phyloP scores from a whole-genome alignment of 345 rosid species.

The Lepidium sativum region DNA sequence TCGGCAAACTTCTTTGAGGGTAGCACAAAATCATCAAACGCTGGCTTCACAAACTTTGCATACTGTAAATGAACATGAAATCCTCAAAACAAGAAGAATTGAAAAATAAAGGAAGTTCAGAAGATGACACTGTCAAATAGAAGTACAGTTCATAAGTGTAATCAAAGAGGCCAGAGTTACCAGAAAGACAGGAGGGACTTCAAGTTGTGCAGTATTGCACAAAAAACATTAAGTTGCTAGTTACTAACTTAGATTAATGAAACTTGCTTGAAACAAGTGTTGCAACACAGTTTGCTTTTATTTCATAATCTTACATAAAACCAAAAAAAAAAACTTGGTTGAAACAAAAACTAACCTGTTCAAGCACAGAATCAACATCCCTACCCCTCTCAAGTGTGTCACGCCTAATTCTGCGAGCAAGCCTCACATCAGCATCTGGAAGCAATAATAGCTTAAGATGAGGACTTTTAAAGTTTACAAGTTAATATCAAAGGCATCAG shows the following conservation, averaged over 20 bases:
- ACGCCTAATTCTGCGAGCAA: conserved; percentile 97
- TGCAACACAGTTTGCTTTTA: too few species aligned
- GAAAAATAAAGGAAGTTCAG: not conserved
- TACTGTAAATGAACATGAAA: conserved; percentile 45
- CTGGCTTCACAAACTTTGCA: conserved; percentile 96
- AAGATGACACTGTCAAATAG: not conserved
- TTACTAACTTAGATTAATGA: too few species aligned
- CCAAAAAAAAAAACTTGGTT: too few species aligned
- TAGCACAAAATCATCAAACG: conserved; percentile 90
- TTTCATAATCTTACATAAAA: too few species aligned
- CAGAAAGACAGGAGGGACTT: not conserved
- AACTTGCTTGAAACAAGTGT: not conserved
- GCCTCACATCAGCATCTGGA: conserved; percentile 99
- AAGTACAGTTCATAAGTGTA: not conserved
- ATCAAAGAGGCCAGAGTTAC: not conserved
- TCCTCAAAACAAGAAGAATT: not conserved
- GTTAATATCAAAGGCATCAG: conserved; percentile 10
- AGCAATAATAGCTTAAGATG: conserved; percentile 19
- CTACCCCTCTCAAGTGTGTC: conserved; percentile 92
- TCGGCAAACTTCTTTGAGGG: conserved; percentile 96
- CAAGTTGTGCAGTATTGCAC: not conserved
- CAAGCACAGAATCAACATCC: conserved; percentile 85
- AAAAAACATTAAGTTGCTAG: not conserved
- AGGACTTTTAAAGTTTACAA: not conserved
- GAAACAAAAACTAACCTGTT: conserved; percentile 46